These are phyloP conservation scores for Sungouiozyma ichnusensis DNA, from an alignment of 805 yeast genomes.

Conservation along the genomic window DNA sequence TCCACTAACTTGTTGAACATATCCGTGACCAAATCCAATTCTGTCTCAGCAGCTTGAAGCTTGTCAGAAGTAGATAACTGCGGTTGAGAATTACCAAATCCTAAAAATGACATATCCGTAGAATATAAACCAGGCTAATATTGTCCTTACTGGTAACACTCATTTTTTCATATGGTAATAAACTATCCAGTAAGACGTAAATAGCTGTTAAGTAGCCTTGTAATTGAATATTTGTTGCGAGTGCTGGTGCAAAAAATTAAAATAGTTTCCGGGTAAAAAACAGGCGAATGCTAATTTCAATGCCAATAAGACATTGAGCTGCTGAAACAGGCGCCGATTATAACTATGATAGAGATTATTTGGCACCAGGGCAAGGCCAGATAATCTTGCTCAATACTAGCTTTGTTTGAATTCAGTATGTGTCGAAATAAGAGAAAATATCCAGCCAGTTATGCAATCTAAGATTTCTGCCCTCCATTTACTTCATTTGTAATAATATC, in stretches of 20 bases:
- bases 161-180: background rate
- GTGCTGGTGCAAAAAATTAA: too few species aligned
- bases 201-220: background rate
- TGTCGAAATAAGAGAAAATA: too few species aligned
- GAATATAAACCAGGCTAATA: background rate
- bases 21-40: conserved; percentile 92
- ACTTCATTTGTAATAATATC: conserved; percentile 28
- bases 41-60: conserved; percentile 88
- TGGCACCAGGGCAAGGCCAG: too few species aligned
- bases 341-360: too few species aligned
- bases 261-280: too few species aligned
- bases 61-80: conserved; percentile 66
- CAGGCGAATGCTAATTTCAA: too few species aligned
- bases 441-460: too few species aligned
- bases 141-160: background rate
- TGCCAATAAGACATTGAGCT: too few species aligned
- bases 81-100: conserved; percentile 68
- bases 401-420: too few species aligned
- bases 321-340: too few species aligned
- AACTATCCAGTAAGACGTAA: background rate
- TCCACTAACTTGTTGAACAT: conserved; percentile 91
- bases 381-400: too few species aligned
- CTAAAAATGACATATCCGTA: conserved; percentile 54
- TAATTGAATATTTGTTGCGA: too few species aligned
- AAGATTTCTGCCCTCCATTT: conserved; percentile 10